Base-by-base conservation (phyloP, 768 basidiomycete genomes). In the Lentinula sp. region DNA sequence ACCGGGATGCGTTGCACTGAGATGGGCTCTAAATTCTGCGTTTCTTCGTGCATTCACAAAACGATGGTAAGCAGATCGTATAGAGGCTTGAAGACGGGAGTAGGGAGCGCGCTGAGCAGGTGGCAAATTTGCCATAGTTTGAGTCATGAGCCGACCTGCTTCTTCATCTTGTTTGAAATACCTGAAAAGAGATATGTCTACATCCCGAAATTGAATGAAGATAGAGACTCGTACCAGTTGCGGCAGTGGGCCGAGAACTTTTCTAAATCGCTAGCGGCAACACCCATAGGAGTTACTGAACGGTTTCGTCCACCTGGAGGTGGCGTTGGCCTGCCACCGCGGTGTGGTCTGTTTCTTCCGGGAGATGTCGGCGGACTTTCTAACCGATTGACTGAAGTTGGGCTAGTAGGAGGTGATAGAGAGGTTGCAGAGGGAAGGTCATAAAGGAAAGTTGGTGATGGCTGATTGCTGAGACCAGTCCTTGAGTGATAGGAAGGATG, bases 61-160 rank as follows among this genome's bases (percentile, higher is more conserved):
- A 54, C 86, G 85, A 72, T 96, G 94, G 68, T 88, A 95, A 49
- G 87, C 86, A 43, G 92, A 86, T 46, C 94, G 86, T 32, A 95
- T 87, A 18, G 90, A 90, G 1, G 93, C 88, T 71, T 96, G 94
- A 18, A 95, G 73, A 61, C 91, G 86, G 20, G 91, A 88, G 71
- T 89, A 96, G 0, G 91, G 88, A 8, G 93, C 91, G 61, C 91
- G 87, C 66, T 95, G 93, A 0, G 90, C 86, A 2, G 92, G 84
- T 6, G 89, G 88, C 3, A 94, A 80, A 37, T 86, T 87, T 49
- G 91, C 81, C 50, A 96, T 77, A 3, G 86, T 92, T 65, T 91
- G 87, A 13, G 90, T 89, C 86, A 96, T 93, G 63, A 81, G 76
- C 52, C 85, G 85, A 32, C 91, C 88, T 18, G 92, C 81, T 65